These are phyloP conservation scores for Colletotrichum siamense DNA, from an alignment of 2,329 filamentous ascomycete genomes.

Conservation along the genomic window DNA sequence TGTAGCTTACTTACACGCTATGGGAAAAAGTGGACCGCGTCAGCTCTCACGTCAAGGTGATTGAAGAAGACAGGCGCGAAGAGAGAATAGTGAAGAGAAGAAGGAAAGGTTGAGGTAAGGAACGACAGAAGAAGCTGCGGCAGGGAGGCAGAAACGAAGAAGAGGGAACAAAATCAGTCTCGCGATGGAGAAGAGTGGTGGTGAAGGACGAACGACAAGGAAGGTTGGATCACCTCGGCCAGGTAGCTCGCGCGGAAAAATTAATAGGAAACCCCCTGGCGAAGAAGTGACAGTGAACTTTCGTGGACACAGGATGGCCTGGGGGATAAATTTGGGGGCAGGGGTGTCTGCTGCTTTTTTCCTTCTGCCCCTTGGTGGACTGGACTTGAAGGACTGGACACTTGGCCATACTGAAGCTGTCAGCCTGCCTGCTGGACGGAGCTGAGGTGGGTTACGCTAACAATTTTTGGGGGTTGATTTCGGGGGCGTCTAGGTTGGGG, in stretches of 20 bases:
- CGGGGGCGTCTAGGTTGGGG: neutral
- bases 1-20: constrained; percentile 18
- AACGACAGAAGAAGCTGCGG: constrained; percentile 13
- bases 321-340: neutral
- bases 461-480: neutral
- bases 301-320: constrained; percentile 1
- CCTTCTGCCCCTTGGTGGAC: neutral
- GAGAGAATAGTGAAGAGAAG: constrained; percentile 8
- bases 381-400: neutral
- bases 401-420: constrained; percentile 11
- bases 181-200: neutral
- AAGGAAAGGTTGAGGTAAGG: constrained; percentile 14
- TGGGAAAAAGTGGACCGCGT: constrained; percentile 10
- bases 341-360: neutral
- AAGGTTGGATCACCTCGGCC: neutral
- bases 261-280: constrained; percentile 9
- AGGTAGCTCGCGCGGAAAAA: constrained; percentile 4
- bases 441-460: neutral
- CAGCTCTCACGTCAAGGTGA: constrained; percentile 6
- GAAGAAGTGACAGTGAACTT: constrained; percentile 10
- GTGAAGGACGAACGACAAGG: neutral
- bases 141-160: neutral
- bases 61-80: constrained; percentile 3
- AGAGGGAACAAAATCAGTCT: neutral
- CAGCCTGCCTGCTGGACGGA: neutral